Conservation (phyloP, 1,284 basidiomycete species). For the Coriolopsis trogii region DNA sequence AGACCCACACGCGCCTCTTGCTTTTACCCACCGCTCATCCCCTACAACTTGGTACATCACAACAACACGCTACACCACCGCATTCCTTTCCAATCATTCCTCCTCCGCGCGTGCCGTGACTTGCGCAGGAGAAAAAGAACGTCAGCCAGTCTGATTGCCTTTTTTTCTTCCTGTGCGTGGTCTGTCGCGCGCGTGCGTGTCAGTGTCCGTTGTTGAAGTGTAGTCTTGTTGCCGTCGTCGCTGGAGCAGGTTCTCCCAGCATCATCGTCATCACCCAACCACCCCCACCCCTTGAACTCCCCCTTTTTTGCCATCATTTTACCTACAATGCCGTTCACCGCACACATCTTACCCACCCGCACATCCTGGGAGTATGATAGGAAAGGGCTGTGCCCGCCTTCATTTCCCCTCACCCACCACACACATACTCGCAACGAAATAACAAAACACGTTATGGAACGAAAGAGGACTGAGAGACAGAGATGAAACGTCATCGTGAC, state of each 20-base stretch:
- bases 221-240: constrained; percentile 3
- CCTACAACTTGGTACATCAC: constrained; percentile 10
- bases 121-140: too few relatives aligned
- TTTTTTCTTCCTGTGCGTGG: too few relatives aligned
- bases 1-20: too few relatives aligned
- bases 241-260: constrained; percentile 11
- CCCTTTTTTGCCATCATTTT: constrained; percentile 10
- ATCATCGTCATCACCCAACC: constrained; percentile 3
- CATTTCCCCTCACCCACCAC: constrained; percentile 13
- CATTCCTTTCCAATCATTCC: constrained; percentile 1
- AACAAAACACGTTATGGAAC: constrained; percentile 19
- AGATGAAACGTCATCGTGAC: not conserved
- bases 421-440: constrained; percentile 12
- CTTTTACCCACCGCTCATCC: too few relatives aligned
- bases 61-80: not conserved
- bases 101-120: constrained; percentile 5
- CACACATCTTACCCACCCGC: constrained; percentile 15
- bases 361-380: constrained; percentile 25
- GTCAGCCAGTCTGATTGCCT: too few relatives aligned
- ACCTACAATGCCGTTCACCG: too few relatives aligned
- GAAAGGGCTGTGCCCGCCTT: constrained; percentile 33
- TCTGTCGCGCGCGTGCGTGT: too few relatives aligned
- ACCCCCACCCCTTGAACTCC: constrained; percentile 8
- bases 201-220: too few relatives aligned
- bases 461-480: not conserved